Conservation (phyloP, 345 rosid genomes). For the Eucalyptus sideroxylon region DNA sequence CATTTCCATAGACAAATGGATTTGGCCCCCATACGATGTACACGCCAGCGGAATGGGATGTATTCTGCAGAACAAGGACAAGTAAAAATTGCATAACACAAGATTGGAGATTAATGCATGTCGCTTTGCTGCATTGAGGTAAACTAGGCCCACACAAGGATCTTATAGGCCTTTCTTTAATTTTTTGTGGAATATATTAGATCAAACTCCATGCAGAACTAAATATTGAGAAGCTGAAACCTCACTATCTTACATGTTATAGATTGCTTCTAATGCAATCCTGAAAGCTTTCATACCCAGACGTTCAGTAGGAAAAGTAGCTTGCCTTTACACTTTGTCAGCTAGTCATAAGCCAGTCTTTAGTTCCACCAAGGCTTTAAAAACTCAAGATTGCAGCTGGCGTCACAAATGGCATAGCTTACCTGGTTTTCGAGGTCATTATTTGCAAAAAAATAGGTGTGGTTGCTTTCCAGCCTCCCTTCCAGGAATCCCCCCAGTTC, state of each 20-base stretch:
- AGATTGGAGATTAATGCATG: background rate
- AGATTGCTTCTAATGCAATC: slow-evolving; percentile 71
- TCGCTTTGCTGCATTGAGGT: background rate
- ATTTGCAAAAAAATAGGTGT: too few relatives aligned
- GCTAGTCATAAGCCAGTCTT: background rate
- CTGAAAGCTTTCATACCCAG: slow-evolving; percentile 92
- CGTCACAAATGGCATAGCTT: too few relatives aligned
- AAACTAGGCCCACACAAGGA: background rate
- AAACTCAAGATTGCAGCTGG: background rate
- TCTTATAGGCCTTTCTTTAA: background rate
- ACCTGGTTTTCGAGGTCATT: too few relatives aligned
- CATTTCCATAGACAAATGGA: slow-evolving; percentile 61
- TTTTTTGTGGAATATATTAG: background rate
- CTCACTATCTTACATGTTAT: slow-evolving; percentile 38
- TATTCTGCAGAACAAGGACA: slow-evolving; percentile 27
- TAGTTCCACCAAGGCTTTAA: background rate
- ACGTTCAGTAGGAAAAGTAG: slow-evolving; percentile 71
- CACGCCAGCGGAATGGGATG: slow-evolving; percentile 37
- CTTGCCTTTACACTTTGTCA: slow-evolving; percentile 41
- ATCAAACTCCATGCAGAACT: background rate
- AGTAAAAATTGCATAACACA: background rate
- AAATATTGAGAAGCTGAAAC: background rate
- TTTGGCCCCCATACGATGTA: slow-evolving; percentile 70
- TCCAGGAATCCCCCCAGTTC: too few relatives aligned
- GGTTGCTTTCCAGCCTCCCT: too few relatives aligned